Evolutionary conservation across 805 yeast species (phyloP), one percentile per base, ranked within the genome.

Genomic region (Grigorovia yakushimaensis): DNA sequence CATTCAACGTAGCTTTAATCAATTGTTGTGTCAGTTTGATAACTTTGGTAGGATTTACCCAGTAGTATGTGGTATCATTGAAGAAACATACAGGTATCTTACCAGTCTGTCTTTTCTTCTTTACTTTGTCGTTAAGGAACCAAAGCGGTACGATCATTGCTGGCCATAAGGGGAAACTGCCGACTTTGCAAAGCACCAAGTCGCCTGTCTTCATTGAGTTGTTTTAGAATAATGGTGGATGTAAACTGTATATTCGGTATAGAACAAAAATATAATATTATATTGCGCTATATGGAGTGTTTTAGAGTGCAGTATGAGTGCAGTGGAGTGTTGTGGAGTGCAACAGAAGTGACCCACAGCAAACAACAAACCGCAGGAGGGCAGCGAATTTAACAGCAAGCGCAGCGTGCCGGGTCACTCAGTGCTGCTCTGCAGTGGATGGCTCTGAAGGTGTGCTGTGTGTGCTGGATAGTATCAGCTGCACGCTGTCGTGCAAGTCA

Each of bases 401-500:
- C n/a, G n/a, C n/a, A n/a, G n/a, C n/a, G n/a, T n/a, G n/a, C n/a
- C n/a, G n/a, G n/a, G n/a, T n/a, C n/a, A n/a, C n/a, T n/a, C n/a
- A n/a, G n/a, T n/a, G n/a, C n/a, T n/a, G n/a, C n/a, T n/a, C n/a
- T n/a, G n/a, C n/a, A n/a, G n/a, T n/a, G n/a, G n/a, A n/a, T n/a
- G n/a, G n/a, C n/a, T n/a, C n/a, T n/a, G n/a, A n/a, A n/a, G n/a
- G n/a, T n/a, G n/a, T n/a, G n/a, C 33, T 27, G 15, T 27, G 15
- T 27, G 33, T 27, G 15, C 13, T 27, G 3, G 9, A 4, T 4
- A 27, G 33, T 27, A 27, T 27, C 4, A 27, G 5, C 10, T 27
- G 33, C 5, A 89, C 84, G 2, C 72, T 73, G 0, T 61, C 71
- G 9, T 71, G 69, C 52, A 91, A 62, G 46, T 84, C 88, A 1